A percentile compares a stretch with the other conserved stretches of the same genome.
These are phyloP conservation scores for Colletotrichum cordylinicola DNA, from an alignment of 2,329 filamentous ascomycete genomes.

Conservation along the genomic window DNA sequence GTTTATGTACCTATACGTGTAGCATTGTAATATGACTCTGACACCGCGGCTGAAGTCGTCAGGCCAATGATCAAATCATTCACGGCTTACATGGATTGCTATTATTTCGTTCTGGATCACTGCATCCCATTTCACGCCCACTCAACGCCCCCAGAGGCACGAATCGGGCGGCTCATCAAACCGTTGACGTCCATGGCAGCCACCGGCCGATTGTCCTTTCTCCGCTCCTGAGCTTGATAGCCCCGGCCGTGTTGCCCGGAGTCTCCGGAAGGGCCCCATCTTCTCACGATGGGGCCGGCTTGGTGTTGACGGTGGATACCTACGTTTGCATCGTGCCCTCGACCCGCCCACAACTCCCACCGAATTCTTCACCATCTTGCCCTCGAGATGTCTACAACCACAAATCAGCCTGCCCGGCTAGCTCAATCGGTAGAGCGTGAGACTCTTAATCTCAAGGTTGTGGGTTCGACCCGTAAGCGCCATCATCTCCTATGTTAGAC, in stretches of 20 bases:
- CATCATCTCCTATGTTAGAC: background rate
- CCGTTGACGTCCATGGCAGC: fast-evolving
- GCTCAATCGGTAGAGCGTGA: constrained; percentile 78
- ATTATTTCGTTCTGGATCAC: background rate
- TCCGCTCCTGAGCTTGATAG: background rate
- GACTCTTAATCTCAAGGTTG: constrained; percentile 59
- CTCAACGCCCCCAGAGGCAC: fast-evolving
- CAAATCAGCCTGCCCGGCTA: constrained; percentile 41
- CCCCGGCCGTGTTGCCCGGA: background rate
- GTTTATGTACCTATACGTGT: background rate
- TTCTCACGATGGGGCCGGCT: background rate
- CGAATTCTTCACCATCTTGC: background rate
- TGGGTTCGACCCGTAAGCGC: constrained; percentile 26
- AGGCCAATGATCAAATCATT: background rate
- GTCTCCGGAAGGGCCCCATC: background rate
- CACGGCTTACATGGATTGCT: fast-evolving
- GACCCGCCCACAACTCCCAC: background rate
- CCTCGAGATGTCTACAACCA: background rate
- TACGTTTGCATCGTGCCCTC: background rate
- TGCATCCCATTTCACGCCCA: background rate
- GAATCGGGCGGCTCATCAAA: background rate
- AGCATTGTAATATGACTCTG: background rate
- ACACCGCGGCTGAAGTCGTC: background rate
- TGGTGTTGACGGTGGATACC: constrained; percentile 4
- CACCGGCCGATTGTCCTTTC: background rate